Conservation (phyloP, 441 rosid genomes). For the Populus hybrid region DNA sequence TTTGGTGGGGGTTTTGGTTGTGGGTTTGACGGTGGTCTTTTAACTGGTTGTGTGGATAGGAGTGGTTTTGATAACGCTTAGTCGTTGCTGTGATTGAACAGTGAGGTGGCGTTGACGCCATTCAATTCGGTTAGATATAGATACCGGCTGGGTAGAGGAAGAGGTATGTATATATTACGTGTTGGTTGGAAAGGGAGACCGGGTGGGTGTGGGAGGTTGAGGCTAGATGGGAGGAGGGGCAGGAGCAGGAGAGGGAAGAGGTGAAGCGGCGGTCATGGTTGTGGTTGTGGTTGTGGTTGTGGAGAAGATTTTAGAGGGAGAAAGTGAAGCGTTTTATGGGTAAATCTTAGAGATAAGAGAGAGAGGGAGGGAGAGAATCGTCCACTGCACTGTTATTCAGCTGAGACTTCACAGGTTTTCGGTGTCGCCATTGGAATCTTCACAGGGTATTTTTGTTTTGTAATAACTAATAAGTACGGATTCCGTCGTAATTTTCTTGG, state of each 20-base stretch:
- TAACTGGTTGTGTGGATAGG: conserved; percentile 40
- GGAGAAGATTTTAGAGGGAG: conserved; percentile 17
- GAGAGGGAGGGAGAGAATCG: not conserved
- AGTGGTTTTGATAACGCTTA: conserved; percentile 60
- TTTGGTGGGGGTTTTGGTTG: conserved; percentile 25
- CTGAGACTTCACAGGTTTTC: not conserved
- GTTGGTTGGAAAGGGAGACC: not conserved
- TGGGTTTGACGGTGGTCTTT: conserved; percentile 32
- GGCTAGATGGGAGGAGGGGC: not conserved
- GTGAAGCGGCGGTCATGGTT: conserved; percentile 24
- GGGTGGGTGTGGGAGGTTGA: not conserved
- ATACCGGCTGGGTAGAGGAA: not conserved
- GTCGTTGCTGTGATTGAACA: conserved; percentile 58
- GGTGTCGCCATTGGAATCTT: too few relatives aligned
- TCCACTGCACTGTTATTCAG: not conserved
- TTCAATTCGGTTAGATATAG: conserved; percentile 15
- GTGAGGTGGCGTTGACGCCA: conserved; percentile 95
- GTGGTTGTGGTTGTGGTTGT: conserved; percentile 28
- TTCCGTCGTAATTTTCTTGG: not conserved
- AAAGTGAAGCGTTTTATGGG: not conserved
- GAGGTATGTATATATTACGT: not conserved
- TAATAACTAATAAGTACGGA: not conserved
- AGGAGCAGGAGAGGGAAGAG: not conserved
- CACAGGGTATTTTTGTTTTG: not conserved
- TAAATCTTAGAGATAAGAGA: conserved; percentile 20